Base-by-base conservation (phyloP, 208 protist species). In the Acanthamoeba castellanii region DNA sequence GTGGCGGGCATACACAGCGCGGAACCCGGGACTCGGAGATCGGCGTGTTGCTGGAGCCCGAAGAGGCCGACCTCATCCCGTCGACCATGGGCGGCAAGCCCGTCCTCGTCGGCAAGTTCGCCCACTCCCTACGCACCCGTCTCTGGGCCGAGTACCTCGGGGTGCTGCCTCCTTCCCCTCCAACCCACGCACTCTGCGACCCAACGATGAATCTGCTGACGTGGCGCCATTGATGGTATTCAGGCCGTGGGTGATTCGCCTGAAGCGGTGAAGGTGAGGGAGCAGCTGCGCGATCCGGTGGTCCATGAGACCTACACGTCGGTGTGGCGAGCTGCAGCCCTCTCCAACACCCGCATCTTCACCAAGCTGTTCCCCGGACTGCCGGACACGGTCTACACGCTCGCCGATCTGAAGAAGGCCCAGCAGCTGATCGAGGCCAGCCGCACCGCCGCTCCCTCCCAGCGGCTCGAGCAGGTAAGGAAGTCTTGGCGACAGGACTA, bases 121-220 rank as follows among this genome's bases (percentile, higher is more conserved):
- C 95, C 1, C 81, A 81, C 14, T 42, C 74, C 9, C 66, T 96
- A 1, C 45, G 96, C 25, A 45, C 25, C 8, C 59, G 70, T 7
- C 92, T 96, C 14, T 96, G 96, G 96, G 47, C 85, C 25, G 84
- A 95, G 52, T 95, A 96, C 68, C 66, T 96, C 16, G 96, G 95
- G 37, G 76, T 57, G 27, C 13, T 27, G 22, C 25, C 76, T 13
- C 22, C 45, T 25, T 57, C 47, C 30, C 32, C n/a, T 72, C 66
- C 30, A 6, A 3, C 66, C 20, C 30, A 9, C 30, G 2, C 66
- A 14, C 6, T 3, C 64, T 20, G 42, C 42, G 42, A 45, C 42
- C 4, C 42, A 45, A 45, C 5, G 42, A 45, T 57, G 16, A 57
- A 14, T 57, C 4, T 57, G 59, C 55, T 22, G 20, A 25, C 55